A percentile compares a stretch with the other conserved stretches of the same genome.
Conservation (phyloP, 805 yeast genomes). For the Tetrapisispora namnaoensis region DNA sequence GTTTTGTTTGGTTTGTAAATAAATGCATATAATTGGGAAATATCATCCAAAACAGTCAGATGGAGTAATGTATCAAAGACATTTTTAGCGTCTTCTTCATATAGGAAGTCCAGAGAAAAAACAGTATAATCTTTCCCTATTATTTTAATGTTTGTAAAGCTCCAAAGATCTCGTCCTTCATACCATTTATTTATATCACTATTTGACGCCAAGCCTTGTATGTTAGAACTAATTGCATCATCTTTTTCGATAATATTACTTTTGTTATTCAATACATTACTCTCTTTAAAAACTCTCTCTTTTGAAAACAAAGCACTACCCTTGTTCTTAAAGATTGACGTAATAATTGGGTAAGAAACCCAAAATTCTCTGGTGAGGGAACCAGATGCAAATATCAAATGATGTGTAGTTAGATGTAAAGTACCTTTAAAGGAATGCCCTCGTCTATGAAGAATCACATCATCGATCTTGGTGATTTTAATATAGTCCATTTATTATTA, state of each 20-base stretch:
- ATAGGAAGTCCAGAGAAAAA: slow-evolving; percentile 63
- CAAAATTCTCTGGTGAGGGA: slow-evolving; percentile 56
- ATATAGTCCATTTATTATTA: slow-evolving; percentile 42
- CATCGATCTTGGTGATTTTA: slow-evolving; percentile 42
- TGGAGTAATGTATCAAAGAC: slow-evolving; percentile 65
- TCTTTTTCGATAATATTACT: slow-evolving; percentile 1
- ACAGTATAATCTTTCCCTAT: slow-evolving; percentile 80
- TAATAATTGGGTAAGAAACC: slow-evolving; percentile 84
- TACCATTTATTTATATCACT: slow-evolving; percentile 9
- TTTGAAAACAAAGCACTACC: slow-evolving; percentile 36
- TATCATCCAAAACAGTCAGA: slow-evolving; percentile 45
- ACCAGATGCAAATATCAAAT: slow-evolving; percentile 49
- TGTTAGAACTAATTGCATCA: not conserved
- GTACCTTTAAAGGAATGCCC: slow-evolving; percentile 50
- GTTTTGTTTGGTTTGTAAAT: slow-evolving; percentile 65
- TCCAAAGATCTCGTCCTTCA: slow-evolving; percentile 25
- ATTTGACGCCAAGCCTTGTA: not conserved
- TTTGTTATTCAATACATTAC: not conserved
- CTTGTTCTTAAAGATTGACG: slow-evolving; percentile 45
- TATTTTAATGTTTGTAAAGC: slow-evolving; percentile 49
- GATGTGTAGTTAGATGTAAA: slow-evolving; percentile 65
- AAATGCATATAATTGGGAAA: slow-evolving; percentile 68
- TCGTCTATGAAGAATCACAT: slow-evolving; percentile 47
- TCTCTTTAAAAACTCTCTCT: slow-evolving; percentile 6
- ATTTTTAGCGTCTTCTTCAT: slow-evolving; percentile 50